Percentiles rank a stretch among this genome's conserved stretches.
Evolutionary conservation across 139 green algal species (phyloP).

Genomic region (Chlamydomonas schloesseri): DNA sequence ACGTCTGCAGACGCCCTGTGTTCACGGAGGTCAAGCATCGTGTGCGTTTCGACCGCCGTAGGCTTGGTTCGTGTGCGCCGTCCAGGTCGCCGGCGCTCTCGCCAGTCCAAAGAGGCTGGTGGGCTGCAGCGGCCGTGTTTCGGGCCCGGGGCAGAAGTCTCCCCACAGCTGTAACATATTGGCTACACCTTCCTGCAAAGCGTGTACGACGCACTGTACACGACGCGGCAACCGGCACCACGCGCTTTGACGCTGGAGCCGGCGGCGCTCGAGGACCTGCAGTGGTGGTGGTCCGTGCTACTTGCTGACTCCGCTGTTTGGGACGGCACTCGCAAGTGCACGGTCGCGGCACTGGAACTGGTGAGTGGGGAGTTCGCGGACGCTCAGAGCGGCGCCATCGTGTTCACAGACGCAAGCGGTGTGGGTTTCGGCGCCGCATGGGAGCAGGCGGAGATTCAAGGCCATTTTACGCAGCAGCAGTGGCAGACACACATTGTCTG

Average conservation of each 20-base stretch:
- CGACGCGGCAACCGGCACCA: too few relatives aligned
- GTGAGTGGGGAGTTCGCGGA: conserved; percentile 2
- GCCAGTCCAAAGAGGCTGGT: too few relatives aligned
- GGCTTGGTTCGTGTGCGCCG: too few relatives aligned
- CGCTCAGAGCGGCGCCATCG: neutral
- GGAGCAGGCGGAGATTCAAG: neutral
- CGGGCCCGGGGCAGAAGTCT: too few relatives aligned
- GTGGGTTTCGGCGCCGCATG: conserved; percentile 2
- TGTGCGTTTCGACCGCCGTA: too few relatives aligned
- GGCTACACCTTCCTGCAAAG: conserved; percentile 12
- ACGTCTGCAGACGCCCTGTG: too few relatives aligned
- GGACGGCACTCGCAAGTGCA: neutral
- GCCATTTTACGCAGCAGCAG: neutral
- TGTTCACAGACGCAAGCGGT: conserved; percentile 41
- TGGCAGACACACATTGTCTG: too few relatives aligned
- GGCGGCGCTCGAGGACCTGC: neutral
- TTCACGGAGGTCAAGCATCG: too few relatives aligned
- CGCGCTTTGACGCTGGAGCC: neutral
- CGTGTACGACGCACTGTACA: too few relatives aligned
- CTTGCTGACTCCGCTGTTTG: neutral
- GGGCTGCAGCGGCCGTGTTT: too few relatives aligned
- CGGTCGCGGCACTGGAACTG: neutral
- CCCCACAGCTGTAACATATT: too few relatives aligned
- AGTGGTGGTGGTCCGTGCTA: neutral
- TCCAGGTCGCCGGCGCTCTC: too few relatives aligned